Evolutionary conservation across 169 alveolate genomes (phyloP).

Genomic region (Cryptosporidium muris): DNA sequence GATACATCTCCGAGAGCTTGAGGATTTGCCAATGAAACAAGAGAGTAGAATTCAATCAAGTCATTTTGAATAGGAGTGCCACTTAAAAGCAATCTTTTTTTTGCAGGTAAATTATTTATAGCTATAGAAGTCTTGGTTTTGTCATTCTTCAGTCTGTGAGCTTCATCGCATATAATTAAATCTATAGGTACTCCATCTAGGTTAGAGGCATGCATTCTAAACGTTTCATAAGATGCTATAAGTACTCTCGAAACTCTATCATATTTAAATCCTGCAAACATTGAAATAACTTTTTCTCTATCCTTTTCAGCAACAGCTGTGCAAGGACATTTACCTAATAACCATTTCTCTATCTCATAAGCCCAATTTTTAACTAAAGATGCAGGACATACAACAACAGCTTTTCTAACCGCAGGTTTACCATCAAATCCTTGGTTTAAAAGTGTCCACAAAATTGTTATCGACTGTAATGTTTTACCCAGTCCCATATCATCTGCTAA

Average conservation of each 20-base stretch:
- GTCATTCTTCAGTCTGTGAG: conserved; percentile 93
- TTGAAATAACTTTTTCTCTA: conserved; percentile 86
- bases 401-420: conserved; percentile 87
- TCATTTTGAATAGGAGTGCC: conserved; percentile 91
- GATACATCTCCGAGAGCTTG: conserved; percentile 84
- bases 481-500: conserved; percentile 93
- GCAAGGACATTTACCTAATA: conserved; percentile 85
- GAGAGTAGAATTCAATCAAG: conserved; percentile 87
- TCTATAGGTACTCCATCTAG: conserved; percentile 91
- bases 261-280: conserved; percentile 87
- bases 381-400: conserved; percentile 92
- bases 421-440: conserved; percentile 85
- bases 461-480: conserved; percentile 89
- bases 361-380: conserved; percentile 92
- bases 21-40: conserved; percentile 88
- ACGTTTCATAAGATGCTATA: conserved; percentile 92
- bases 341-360: conserved; percentile 92
- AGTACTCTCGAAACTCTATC: conserved; percentile 82
- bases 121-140: conserved; percentile 89
- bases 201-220: conserved; percentile 83
- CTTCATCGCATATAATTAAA: conserved; percentile 94
- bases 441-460: conserved; percentile 88
- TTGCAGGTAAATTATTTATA: conserved; percentile 86
- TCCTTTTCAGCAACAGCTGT: conserved; percentile 88
- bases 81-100: conserved; percentile 86